Evolutionary conservation across 2,329 filamentous ascomycete genomes (phyloP), one percentile per base, ranked within the genome.

Genomic region (Thielaviopsis punctulata): DNA sequence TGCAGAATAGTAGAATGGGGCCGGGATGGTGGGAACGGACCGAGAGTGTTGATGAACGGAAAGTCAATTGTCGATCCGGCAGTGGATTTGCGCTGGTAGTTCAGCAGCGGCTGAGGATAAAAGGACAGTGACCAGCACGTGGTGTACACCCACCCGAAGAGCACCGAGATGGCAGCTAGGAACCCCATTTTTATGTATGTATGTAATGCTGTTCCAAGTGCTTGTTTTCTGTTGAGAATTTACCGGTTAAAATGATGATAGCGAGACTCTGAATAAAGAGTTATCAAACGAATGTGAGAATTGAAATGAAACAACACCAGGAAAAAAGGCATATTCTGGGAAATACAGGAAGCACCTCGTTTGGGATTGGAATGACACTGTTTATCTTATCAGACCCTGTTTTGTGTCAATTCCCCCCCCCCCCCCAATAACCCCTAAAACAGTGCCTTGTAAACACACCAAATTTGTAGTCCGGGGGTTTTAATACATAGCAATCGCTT

Each of bases 21-120:
- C 7, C 18, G 21, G 24, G 13, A 13, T 27, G 12, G 24, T 52
- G 49, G 25, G 30, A 15, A 39, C 33, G 66, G 45, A 77, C 76
- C 79, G 4, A 82, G 61, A 23, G 69, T 67, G 66, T 92, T 92
- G 59, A 87, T 72, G 18, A 84, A 73, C 18, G 87, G 87, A 61
- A 93, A 95, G 65, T 95, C 89, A 58, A 94, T 82, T 0, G 87
- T 86, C 4, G 90, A 81, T 41, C 92, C 92, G 19, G 78, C 75
- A 4, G 89, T 95, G 8, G 86, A 84, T 53, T 78, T 77, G 51
- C 87, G 82, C 25, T 71, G 72, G 64, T 74, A 82, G 72, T 95
- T 96, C 57, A 87, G 75, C 56, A 93, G 68, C 6, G 84, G 79
- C 64, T 96, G 92, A 1, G 90, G 89, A 65, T 96, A 96, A 69